These are phyloP conservation scores for Tricholoma flavovirens DNA, from an alignment of 768 basidiomycete species.

Conservation along the genomic window DNA sequence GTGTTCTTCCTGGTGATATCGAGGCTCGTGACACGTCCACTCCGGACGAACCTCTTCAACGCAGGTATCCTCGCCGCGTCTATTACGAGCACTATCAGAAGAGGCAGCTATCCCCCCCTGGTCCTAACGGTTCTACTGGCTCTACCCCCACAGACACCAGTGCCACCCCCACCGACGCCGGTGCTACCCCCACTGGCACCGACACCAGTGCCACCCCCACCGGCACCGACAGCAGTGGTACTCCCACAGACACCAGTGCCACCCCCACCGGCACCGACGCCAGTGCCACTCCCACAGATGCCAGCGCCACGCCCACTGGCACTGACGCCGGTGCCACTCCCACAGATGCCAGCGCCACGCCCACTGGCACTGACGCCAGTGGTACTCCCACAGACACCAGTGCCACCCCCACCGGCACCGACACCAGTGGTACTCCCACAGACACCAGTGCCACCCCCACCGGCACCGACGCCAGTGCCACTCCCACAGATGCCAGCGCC, in stretches of 20 bases:
- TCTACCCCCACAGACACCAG: background rate
- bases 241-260: background rate
- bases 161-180: too few relatives aligned
- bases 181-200: background rate
- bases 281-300: background rate
- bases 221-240: background rate
- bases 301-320: background rate
- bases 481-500: background rate
- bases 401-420: background rate
- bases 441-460: background rate
- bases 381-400: background rate
- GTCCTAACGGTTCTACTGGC: background rate
- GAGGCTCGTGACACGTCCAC: constrained; percentile 20
- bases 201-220: background rate
- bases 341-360: too few relatives aligned
- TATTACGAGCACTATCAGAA: background rate
- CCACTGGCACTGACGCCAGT: background rate
- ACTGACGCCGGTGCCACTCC: too few relatives aligned
- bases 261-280: too few relatives aligned
- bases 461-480: too few relatives aligned
- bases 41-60: constrained; percentile 1
- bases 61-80: constrained; percentile 14
- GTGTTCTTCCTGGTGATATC: constrained; percentile 17
- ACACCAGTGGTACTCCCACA: too few relatives aligned
- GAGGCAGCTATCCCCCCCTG: background rate